Evolutionary conservation across 306 rosid genomes (phyloP), one percentile per base, ranked within the genome.

Genomic region (Pterocarpus santalinus): DNA sequence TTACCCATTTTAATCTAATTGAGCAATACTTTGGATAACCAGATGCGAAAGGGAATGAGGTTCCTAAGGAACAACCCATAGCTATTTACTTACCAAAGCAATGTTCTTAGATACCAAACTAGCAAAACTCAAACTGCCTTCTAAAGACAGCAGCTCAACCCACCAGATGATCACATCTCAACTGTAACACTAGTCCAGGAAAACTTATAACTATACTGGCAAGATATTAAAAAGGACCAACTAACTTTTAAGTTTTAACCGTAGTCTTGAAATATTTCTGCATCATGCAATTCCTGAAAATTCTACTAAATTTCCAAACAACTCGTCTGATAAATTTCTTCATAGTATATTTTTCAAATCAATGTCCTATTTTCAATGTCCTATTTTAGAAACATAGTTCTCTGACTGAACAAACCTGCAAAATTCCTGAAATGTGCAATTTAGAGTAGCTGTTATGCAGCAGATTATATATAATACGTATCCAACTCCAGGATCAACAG

Each of bases 281-380:
- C 49, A 8, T 5, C 12, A 43, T 43, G 49, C 49, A 7, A 43
- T 43, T 43, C 49, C 11, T 43, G 9, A 12, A 43, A 43, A 43
- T 1, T 43, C 49, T 8, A 43, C 49, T 43, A 43, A 43, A 43
- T 43, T 43, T 43, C 6, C 11, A 43, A 43, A 12, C 49, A 43
- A 12, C 49, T 43, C 4, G 2, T 43, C 35, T 16, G 39, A 39
- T 66, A 39, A 66, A 39, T 66, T 49, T 12, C 43, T 39, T n/a
- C 57, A n/a, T 52, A 72, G 43, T 72, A 7, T 10, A 36, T 56
- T n/a, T 70, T 55, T 55, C 65, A 73, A 36, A 16, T 56, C 52
- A 16, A 56, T 38, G 12, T 5, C 38, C 36, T 73, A 56, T 4
- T 32, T 16, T 16, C 52, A 16, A 56, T 38, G 12, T 5, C 38